phyloP scores from a whole-genome alignment of 1,284 basidiomycete genomes.

The Termitomyces sp. region DNA sequence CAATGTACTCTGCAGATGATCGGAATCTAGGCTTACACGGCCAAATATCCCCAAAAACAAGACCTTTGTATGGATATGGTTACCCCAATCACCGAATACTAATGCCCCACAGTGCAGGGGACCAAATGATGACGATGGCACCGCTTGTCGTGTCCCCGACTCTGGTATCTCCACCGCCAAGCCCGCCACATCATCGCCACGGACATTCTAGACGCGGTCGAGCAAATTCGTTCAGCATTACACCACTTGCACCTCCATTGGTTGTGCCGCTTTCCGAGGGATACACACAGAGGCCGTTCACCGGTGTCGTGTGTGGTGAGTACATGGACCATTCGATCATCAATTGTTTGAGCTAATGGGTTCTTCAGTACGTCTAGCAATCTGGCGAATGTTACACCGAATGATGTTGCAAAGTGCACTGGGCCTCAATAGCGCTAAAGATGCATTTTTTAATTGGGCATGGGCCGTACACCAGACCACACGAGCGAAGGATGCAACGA shows the following conservation, averaged over 20 bases:
- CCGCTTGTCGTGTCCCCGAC: slow-evolving; percentile 3
- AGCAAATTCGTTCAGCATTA: slow-evolving; percentile 6
- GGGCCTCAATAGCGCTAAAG: background rate
- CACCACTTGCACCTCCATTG: background rate
- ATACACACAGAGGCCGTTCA: slow-evolving; percentile 1
- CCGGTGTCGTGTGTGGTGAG: slow-evolving; percentile 11
- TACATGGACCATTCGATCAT: background rate
- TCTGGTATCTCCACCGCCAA: slow-evolving; percentile 8
- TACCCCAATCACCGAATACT: slow-evolving; percentile 1
- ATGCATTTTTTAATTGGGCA: background rate
- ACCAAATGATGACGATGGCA: slow-evolving; percentile 5
- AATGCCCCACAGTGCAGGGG: slow-evolving; percentile 4
- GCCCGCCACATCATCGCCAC: slow-evolving; percentile 3
- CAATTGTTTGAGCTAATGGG: background rate
- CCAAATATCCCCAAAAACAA: slow-evolving; percentile 9
- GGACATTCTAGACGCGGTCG: slow-evolving; percentile 6
- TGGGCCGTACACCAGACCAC: background rate
- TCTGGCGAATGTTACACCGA: background rate
- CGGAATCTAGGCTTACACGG: slow-evolving; percentile 2
- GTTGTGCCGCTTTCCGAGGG: background rate
- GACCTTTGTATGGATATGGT: slow-evolving; percentile 5
- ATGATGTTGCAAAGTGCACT: background rate
- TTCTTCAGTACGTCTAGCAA: background rate
- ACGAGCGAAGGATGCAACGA: background rate
- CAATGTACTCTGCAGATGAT: slow-evolving; percentile 2